Conservation (phyloP, 768 basidiomycete species). For the Leccinum rimulosum region DNA sequence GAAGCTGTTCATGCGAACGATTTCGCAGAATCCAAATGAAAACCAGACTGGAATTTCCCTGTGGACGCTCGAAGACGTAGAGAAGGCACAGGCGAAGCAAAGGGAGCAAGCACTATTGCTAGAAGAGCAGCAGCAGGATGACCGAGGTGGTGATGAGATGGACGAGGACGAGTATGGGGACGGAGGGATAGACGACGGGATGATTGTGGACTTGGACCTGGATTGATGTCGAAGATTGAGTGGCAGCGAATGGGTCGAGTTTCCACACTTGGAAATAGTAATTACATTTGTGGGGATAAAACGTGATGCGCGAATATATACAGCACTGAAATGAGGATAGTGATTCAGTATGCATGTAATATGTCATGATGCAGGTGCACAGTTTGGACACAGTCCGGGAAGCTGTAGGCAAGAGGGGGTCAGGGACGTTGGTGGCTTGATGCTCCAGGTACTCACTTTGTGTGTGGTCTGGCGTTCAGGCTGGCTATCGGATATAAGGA, state of each 20-base stretch:
- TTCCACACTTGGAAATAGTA: not conserved
- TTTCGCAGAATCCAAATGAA: slow-evolving; percentile 96
- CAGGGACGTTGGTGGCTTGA: slow-evolving; percentile 13
- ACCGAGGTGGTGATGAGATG: slow-evolving; percentile 24
- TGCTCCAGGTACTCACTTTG: slow-evolving; percentile 37
- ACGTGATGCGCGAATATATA: slow-evolving; percentile 13
- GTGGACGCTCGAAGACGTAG: slow-evolving; percentile 92
- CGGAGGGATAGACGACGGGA: slow-evolving; percentile 63
- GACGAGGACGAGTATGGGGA: slow-evolving; percentile 63
- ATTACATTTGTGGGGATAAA: slow-evolving; percentile 15
- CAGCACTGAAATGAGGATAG: not conserved
- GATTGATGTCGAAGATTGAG: slow-evolving; percentile 3
- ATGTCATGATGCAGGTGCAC: slow-evolving; percentile 24
- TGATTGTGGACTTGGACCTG: slow-evolving; percentile 57
- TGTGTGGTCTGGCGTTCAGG: slow-evolving; percentile 49
- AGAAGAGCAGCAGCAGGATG: slow-evolving; percentile 30
- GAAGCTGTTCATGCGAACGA: slow-evolving; percentile 97
- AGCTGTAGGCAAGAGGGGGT: slow-evolving; percentile 29
- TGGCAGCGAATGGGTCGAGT: not conserved
- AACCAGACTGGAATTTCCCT: slow-evolving; percentile 92
- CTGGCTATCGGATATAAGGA: slow-evolving; percentile 34
- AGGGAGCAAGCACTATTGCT: slow-evolving; percentile 57
- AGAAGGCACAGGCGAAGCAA: slow-evolving; percentile 82
- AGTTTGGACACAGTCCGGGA: slow-evolving; percentile 39
- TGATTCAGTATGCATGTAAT: not conserved